Base-by-base conservation (phyloP, 768 basidiomycete species). In the Tubosaeta sp. region DNA sequence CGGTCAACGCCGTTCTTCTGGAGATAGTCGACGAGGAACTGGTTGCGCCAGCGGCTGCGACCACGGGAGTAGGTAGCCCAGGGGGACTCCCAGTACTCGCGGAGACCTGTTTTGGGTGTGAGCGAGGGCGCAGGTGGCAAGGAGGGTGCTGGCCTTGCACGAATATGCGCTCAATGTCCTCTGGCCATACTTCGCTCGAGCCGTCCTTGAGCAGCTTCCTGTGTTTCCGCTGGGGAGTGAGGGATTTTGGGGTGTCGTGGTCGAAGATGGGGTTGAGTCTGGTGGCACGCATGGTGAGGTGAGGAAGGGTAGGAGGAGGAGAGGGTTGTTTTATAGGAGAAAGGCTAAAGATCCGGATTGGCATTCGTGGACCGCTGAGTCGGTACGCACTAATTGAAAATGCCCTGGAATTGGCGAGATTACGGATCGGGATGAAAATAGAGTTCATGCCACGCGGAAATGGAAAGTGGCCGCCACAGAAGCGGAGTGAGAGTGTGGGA, bases 191-290 rank as follows among this genome's bases (percentile, higher is more conserved):
- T 59, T 90, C 88, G 62, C 70, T 72, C 34, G 77, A 76, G 62
- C 88, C 88, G 58, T 90, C 87, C 66, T 89, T 90, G 69, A 91
- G 75, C 55, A 90, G 84, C 68, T 90, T 91, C 61, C 86, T 77
- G 70, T 90, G 88, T 58, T 90, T 90, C 50, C 88, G 78, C 65
- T 86, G 84, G 18, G 88, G 87, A 1, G 86, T 90, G 54, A 67
- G 67, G 35, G 61, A 63, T 43, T 60, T 68, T 9, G 16, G 4
- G 5, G 56, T 1, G 19, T 68, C 66, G 0, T 55, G 8, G 44
- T 68, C 66, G 51, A 61, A 59, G 4, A 55, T 25, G 12, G 52
- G 19, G 24, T 66, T 44, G 4, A 59, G 29, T 52, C 65, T 55
- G 14, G 58, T 46, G 22, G 67, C 53, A 48, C 63, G 63, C 67